phyloP scores from a whole-genome alignment of 352 stramenopile species.

The Pythium folliculosum region DNA sequence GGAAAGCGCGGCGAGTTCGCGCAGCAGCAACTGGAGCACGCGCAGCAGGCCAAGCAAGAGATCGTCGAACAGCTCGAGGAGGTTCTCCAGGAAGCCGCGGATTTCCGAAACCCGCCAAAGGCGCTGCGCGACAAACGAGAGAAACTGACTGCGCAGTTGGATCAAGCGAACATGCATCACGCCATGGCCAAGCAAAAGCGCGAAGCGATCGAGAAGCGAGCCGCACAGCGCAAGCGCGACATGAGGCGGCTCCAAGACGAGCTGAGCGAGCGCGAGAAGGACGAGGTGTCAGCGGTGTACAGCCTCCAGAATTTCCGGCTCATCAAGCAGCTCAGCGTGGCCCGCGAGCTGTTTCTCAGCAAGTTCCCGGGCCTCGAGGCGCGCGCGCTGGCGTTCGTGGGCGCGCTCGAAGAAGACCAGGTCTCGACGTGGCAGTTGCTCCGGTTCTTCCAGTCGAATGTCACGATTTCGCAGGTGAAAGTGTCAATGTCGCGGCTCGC shows the following conservation, averaged over 20 bases:
- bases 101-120: conserved; percentile 68
- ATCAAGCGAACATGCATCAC: conserved; percentile 33
- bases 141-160: conserved; percentile 35
- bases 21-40: conserved; percentile 38
- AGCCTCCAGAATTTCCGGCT: conserved; percentile 41
- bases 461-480: conserved; percentile 66
- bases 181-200: conserved; percentile 23
- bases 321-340: conserved; percentile 42
- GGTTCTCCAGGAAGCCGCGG: conserved; percentile 44
- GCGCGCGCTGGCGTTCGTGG: conserved; percentile 58
- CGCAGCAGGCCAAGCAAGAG: conserved; percentile 32
- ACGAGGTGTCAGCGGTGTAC: conserved; percentile 62
- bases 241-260: conserved; percentile 26
- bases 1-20: conserved; percentile 30
- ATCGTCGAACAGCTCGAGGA: conserved; percentile 36
- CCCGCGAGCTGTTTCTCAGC: conserved; percentile 60
- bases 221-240: conserved; percentile 20
- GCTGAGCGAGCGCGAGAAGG: conserved; percentile 35
- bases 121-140: conserved; percentile 44
- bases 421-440: conserved; percentile 68
- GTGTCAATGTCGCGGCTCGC: conserved; percentile 53
- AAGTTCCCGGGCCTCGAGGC: conserved; percentile 67
- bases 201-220: conserved; percentile 14
- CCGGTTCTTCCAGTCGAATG: conserved; percentile 56
- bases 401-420: conserved; percentile 39